Conservation (phyloP, 805 yeast species). For the Candida coquimbonensis region DNA sequence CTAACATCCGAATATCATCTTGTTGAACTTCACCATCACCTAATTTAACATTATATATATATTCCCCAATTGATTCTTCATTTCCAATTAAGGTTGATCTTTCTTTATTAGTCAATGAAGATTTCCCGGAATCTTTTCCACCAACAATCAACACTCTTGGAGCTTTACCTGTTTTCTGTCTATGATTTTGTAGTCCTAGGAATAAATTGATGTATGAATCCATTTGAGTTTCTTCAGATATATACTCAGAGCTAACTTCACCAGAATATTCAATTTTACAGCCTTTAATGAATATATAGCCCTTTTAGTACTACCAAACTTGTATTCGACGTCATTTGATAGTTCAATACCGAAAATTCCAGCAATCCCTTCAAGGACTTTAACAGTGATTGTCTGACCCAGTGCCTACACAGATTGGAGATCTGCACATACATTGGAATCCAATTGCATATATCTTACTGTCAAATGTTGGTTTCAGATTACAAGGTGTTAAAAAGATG, state of each 20-base stretch:
- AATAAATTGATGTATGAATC: slow-evolving; percentile 60
- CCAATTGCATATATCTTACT: no score
- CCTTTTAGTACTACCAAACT: slow-evolving; percentile 46
- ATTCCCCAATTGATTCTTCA: no score
- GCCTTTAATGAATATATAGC: slow-evolving; percentile 59
- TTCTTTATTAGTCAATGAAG: slow-evolving; percentile 45
- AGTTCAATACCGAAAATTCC: slow-evolving; percentile 94
- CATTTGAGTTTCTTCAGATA: slow-evolving; percentile 67
- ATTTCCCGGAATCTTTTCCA: slow-evolving; percentile 66
- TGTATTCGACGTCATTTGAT: slow-evolving; percentile 58
- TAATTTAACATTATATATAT: no score
- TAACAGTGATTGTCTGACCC: slow-evolving; percentile 42
- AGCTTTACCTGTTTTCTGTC: slow-evolving; percentile 27
- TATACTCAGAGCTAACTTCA: slow-evolving; percentile 46
- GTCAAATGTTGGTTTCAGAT: no score
- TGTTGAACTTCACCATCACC: no score
- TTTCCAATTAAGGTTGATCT: no score
- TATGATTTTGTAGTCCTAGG: slow-evolving; percentile 59
- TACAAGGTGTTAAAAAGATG: no score
- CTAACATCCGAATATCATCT: no score
- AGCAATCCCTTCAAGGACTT: slow-evolving; percentile 60
- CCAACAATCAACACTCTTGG: slow-evolving; percentile 66
- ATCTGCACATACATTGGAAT: no score
- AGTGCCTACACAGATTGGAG: no score
- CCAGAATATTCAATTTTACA: slow-evolving; percentile 40